phyloP scores from a whole-genome alignment of 2,329 filamentous ascomycete genomes.

The Aspergillus fischeri region DNA sequence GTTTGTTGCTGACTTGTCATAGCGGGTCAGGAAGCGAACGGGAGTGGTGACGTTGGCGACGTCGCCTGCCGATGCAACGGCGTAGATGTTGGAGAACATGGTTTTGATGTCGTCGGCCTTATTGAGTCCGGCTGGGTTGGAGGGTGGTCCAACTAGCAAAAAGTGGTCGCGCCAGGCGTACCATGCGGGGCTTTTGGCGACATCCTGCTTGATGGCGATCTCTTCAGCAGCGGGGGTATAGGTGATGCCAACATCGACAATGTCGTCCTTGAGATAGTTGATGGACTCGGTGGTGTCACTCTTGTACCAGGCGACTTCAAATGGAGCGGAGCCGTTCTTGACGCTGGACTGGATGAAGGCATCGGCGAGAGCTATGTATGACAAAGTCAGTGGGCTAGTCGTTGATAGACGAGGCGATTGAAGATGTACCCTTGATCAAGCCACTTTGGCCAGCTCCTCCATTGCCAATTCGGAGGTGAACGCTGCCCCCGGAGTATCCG shows the following conservation, averaged over 20 bases:
- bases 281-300: slow-evolving; percentile 47
- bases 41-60: slow-evolving; percentile 27
- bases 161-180: slow-evolving; percentile 49
- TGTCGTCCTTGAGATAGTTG: slow-evolving; percentile 38
- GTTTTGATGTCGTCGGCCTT: slow-evolving; percentile 25
- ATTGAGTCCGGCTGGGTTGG: slow-evolving; percentile 34
- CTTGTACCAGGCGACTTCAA: slow-evolving; percentile 45
- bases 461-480: neutral
- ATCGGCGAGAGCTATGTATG: slow-evolving; percentile 31
- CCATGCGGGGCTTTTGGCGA: slow-evolving; percentile 32
- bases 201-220: slow-evolving; percentile 41
- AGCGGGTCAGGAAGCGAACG: slow-evolving; percentile 44
- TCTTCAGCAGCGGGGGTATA: slow-evolving; percentile 43
- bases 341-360: slow-evolving; percentile 34
- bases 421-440: neutral
- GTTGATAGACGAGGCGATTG: neutral
- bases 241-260: slow-evolving; percentile 45
- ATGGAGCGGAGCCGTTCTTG: slow-evolving; percentile 26
- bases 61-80: slow-evolving; percentile 25
- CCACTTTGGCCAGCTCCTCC: neutral
- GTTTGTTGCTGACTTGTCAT: slow-evolving; percentile 49
- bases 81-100: slow-evolving; percentile 35
- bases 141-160: slow-evolving; percentile 37
- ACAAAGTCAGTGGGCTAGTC: neutral
- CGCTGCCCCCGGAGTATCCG: neutral